A percentile compares a stretch with the other conserved stretches of the same genome.
These are phyloP conservation scores for Myxozyma melibiosi DNA, from an alignment of 805 yeast species.

Conservation along the genomic window DNA sequence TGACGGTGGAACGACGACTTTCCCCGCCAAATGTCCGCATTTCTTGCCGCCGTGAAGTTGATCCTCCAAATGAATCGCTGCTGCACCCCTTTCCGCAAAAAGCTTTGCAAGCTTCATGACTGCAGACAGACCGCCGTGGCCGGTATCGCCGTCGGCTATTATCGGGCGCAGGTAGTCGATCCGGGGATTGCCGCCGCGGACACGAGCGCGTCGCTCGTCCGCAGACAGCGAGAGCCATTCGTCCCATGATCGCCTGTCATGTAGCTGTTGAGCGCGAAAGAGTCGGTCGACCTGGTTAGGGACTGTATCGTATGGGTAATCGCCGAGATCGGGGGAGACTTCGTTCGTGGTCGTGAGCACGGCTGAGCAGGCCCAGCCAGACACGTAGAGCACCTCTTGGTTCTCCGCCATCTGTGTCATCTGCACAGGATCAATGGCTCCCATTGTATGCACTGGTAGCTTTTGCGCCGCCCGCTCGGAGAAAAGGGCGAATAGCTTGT, in stretches of 20 bases:
- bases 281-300: slow-evolving; percentile 66
- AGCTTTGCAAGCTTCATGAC: slow-evolving; percentile 67
- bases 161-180: slow-evolving; percentile 62
- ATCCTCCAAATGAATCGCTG: slow-evolving; percentile 67
- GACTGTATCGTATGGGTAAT: slow-evolving; percentile 68
- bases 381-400: slow-evolving; percentile 57
- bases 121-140: slow-evolving; percentile 63
- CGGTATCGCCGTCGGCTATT: slow-evolving; percentile 69
- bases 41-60: slow-evolving; percentile 67
- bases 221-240: slow-evolving; percentile 43
- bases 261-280: slow-evolving; percentile 60
- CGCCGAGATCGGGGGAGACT: slow-evolving; percentile 68
- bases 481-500: slow-evolving; percentile 52
- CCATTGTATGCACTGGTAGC: slow-evolving; percentile 59
- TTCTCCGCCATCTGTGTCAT: slow-evolving; percentile 58
- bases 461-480: slow-evolving; percentile 46
- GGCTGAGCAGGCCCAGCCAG: slow-evolving; percentile 66
- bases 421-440: slow-evolving; percentile 65
- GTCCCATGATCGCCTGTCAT: slow-evolving; percentile 54
- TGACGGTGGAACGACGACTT: slow-evolving; percentile 61
- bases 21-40: slow-evolving; percentile 66
- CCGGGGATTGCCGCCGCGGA: slow-evolving; percentile 36
- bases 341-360: slow-evolving; percentile 62
- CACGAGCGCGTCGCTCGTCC: slow-evolving; percentile 37
- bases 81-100: slow-evolving; percentile 68